Percentiles rank a stretch among this genome's conserved stretches.
Conservation (phyloP, 495 filamentous ascomycete genomes). For the Podospora didyma region DNA sequence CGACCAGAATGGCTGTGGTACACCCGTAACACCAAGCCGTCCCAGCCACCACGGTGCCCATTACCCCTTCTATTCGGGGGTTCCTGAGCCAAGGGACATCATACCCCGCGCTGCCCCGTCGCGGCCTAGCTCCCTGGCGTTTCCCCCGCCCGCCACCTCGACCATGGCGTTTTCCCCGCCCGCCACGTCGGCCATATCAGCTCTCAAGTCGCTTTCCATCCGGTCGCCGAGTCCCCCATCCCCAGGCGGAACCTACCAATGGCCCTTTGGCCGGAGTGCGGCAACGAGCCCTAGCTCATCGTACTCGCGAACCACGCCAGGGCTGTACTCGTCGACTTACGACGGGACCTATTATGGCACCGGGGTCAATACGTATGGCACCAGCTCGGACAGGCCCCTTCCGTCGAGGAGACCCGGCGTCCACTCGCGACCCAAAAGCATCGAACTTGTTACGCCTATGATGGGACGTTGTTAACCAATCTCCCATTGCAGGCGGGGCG, state of each 20-base stretch:
- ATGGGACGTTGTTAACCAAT: constrained; percentile 31
- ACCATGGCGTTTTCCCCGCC: constrained; percentile 38
- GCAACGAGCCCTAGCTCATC: constrained; percentile 43
- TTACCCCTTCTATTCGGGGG: constrained; percentile 35
- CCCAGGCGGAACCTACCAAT: constrained; percentile 32
- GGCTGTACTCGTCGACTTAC: constrained; percentile 43
- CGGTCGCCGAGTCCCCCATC: constrained; percentile 46
- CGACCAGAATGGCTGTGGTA: constrained; percentile 34
- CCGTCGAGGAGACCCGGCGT: constrained; percentile 38
- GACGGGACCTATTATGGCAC: constrained; percentile 36
- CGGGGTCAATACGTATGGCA: constrained; percentile 21
- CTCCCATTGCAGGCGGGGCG: too few species aligned
- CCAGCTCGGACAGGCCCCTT: constrained; percentile 39
- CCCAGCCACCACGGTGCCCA: constrained; percentile 21
- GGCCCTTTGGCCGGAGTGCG: constrained; percentile 44
- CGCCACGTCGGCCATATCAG: constrained; percentile 39
- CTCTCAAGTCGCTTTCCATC: constrained; percentile 41
- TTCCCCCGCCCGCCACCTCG: constrained; percentile 41
- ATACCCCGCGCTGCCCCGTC: constrained; percentile 50
- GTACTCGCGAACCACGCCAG: constrained; percentile 34
- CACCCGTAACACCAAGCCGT: constrained; percentile 23
- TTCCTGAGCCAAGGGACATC: constrained; percentile 45
- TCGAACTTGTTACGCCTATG: constrained; percentile 49
- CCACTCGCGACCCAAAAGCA: constrained; percentile 48
- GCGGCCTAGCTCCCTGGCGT: constrained; percentile 35